A percentile compares a stretch with the other conserved stretches of the same genome.
These are phyloP conservation scores for Umbelopsis vinacea DNA, from an alignment of 192 early-diverging fungal genomes.

Conservation along the genomic window DNA sequence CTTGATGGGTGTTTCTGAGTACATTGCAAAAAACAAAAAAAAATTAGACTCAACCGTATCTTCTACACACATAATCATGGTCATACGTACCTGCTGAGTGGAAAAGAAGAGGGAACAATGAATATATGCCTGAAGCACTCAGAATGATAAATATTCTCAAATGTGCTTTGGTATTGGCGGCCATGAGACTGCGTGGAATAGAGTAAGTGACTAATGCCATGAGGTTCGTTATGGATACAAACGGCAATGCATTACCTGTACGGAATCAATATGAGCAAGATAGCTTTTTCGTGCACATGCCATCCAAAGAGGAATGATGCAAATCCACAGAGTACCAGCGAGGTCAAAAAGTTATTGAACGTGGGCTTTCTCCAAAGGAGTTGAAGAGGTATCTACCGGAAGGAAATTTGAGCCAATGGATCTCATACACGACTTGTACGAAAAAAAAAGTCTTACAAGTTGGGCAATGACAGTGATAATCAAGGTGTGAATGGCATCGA, in stretches of 20 bases:
- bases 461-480: constrained; percentile 74
- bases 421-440: background rate
- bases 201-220: background rate
- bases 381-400: constrained; percentile 48
- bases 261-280: constrained; percentile 78
- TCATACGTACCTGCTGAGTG: constrained; percentile 56
- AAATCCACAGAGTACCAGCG: constrained; percentile 80
- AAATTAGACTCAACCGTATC: background rate
- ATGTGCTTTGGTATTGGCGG: constrained; percentile 45
- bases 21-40: constrained; percentile 17
- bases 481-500: constrained; percentile 73
- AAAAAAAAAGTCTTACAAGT: constrained; percentile 50
- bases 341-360: constrained; percentile 67
- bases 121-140: constrained; percentile 61
- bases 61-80: background rate
- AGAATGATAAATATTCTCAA: constrained; percentile 67
- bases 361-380: constrained; percentile 61
- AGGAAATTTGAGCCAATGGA: background rate
- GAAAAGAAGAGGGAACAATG: constrained; percentile 77
- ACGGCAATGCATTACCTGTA: constrained; percentile 47
- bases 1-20: constrained; percentile 48
- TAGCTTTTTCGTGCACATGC: constrained; percentile 99
- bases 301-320: constrained; percentile 94
- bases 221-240: no score
- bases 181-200: constrained; percentile 50